Evolutionary conservation across 2,329 filamentous ascomycete species (phyloP), one percentile per base, ranked within the genome.

Genomic region (Kalmusia sp.): DNA sequence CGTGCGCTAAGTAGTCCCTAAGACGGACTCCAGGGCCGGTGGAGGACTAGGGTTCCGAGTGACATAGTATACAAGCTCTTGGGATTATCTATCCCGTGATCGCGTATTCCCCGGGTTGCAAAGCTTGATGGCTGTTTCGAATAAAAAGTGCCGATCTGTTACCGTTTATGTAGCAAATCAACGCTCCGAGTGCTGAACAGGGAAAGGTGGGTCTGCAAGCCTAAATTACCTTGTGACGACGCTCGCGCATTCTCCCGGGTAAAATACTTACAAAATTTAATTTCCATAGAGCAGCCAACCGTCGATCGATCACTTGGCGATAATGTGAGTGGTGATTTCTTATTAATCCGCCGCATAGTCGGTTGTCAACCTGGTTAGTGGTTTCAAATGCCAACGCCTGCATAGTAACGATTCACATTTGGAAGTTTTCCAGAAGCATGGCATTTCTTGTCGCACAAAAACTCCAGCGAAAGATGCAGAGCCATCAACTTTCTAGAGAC

Each of bases 91-190:
- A 46, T 46, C 30, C 17, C 43, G 30, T 46, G 30, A 34, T 30
- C 15, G 6, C 17, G 14, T 22, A 46, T 25, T 46, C 35, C 43
- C 43, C 27, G 43, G 43, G 43, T 46, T 46, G 43, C 40, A 21
- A 34, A 25, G 43, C 43, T 34, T 46, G 43, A 22, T 6, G 8
- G 43, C 12, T 35, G 43, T 46, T 46, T 46, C 43, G 35, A 46
- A 46, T 46, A 46, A 25, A 25, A 46, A 34, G 34, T 25, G 43
- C 21, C 43, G 41, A 44, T 44, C 41, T 22, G 41, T 44, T 44
- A 30, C 43, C 43, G 43, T 6, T 9, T 46, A n/a, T 7, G 30
- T 33, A 46, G 30, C 43, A 25, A 46, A 46, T 46, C 17, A 34
- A 34, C 6, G 19, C 19, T 46, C 43, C 43, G 43, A 3, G 11